These are phyloP conservation scores for Fusarium sp. DNA, from an alignment of 2,329 filamentous ascomycete genomes.

Conservation along the genomic window DNA sequence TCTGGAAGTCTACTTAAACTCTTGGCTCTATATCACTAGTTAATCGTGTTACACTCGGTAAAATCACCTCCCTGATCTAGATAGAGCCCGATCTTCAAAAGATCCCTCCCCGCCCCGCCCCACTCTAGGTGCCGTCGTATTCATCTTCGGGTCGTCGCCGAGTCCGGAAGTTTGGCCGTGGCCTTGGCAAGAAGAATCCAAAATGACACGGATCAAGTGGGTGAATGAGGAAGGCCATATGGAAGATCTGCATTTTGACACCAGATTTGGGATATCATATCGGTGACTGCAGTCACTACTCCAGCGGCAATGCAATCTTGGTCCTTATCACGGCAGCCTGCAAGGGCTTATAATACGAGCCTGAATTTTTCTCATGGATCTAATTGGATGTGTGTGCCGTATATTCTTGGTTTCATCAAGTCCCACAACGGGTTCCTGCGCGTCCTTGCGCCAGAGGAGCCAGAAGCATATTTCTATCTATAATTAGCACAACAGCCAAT, in stretches of 20 bases:
- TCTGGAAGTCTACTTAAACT: not conserved
- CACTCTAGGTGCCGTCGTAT: not conserved
- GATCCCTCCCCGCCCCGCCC: not conserved
- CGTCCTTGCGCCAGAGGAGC: not conserved
- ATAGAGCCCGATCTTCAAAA: not conserved
- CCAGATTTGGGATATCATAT: not conserved
- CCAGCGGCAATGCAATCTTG: not conserved
- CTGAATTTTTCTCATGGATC: not conserved
- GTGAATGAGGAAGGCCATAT: not conserved
- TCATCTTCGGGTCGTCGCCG: not conserved
- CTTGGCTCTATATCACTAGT: not conserved
- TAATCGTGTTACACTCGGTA: not conserved
- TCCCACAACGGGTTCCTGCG: not conserved
- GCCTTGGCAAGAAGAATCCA: not conserved
- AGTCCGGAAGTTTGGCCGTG: not conserved
- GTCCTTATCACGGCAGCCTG: not conserved
- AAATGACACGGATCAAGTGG: not conserved
- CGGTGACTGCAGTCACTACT: no score
- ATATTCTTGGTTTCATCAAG: not conserved
- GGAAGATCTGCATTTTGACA: not conserved
- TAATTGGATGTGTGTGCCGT: not conserved
- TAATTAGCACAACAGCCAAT: not conserved
- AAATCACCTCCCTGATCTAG: not conserved
- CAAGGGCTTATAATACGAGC: not conserved
- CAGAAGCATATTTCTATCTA: not conserved